Evolutionary conservation across 257 asterid species (phyloP).

Genomic region (Nemophila menziesii): DNA sequence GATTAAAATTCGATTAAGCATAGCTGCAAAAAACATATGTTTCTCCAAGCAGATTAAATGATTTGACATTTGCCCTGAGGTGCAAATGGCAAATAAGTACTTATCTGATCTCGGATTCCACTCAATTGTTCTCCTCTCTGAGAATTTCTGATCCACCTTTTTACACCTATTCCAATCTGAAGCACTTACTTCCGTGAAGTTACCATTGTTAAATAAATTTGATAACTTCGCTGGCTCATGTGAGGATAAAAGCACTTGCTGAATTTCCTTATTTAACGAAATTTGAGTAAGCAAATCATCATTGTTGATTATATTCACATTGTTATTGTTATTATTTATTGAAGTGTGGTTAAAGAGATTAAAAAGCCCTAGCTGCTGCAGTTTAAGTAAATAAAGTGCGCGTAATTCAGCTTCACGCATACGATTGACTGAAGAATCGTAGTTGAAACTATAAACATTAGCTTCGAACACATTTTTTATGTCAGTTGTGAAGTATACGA

Average conservation of each 20-base stretch:
- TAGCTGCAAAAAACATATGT: constrained; percentile 91
- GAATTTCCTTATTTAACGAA: constrained; percentile 63
- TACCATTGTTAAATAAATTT: constrained; percentile 22
- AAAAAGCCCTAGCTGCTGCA: constrained; percentile 67
- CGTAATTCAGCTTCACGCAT: constrained; percentile 82
- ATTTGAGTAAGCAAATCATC: constrained; percentile 40
- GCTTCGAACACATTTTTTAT: constrained; percentile 36
- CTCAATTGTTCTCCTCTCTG: constrained; percentile 53
- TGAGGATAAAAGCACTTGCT: constrained; percentile 54
- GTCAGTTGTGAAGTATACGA: constrained; percentile 54
- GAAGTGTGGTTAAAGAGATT: constrained; percentile 51
- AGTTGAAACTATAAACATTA: constrained; percentile 25
- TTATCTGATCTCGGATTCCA: constrained; percentile 75
- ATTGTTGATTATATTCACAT: background rate
- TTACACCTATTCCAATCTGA: constrained; percentile 42
- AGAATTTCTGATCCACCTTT: constrained; percentile 53
- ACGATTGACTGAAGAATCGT: constrained; percentile 25
- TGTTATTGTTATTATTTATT: constrained; percentile 9
- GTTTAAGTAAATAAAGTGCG: constrained; percentile 60
- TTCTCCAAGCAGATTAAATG: constrained; percentile 94
- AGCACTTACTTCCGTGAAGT: constrained; percentile 32
- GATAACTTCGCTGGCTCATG: constrained; percentile 31
- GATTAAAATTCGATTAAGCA: constrained; percentile 64
- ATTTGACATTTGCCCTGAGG: constrained; percentile 94
- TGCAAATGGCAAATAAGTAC: constrained; percentile 79